Evolutionary conservation across 768 basidiomycete genomes (phyloP).

Genomic region (Russula sp.): DNA sequence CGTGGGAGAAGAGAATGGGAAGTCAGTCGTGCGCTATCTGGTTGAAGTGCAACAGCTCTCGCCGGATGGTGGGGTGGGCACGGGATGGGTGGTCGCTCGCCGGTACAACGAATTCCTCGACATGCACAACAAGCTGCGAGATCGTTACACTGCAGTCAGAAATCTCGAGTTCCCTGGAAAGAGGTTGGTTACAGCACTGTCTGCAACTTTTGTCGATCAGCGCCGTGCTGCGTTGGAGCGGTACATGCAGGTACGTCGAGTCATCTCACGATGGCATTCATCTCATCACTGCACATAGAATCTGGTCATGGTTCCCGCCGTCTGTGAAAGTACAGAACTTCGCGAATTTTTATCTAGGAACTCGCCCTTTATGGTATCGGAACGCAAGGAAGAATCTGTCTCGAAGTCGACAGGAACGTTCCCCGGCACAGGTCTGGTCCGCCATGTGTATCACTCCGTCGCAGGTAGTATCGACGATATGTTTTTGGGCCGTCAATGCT

Average conservation of each 20-base stretch:
- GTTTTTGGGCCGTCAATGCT: conserved; percentile 96
- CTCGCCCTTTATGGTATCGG: conserved; percentile 72
- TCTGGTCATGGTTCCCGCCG: conserved; percentile 66
- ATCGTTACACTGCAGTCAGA: conserved; percentile 63
- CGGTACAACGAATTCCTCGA: conserved; percentile 94
- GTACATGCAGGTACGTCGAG: conserved; percentile 74
- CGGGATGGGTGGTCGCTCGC: conserved; percentile 91
- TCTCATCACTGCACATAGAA: conserved; percentile 45
- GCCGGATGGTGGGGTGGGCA: conserved; percentile 71
- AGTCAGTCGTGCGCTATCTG: conserved; percentile 87
- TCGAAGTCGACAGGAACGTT: conserved; percentile 49
- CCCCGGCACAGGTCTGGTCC: conserved; percentile 74
- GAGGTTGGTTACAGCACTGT: conserved; percentile 82
- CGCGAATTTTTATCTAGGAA: conserved; percentile 84
- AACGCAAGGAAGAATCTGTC: conserved; percentile 34
- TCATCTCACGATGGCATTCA: background rate
- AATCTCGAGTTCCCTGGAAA: conserved; percentile 90
- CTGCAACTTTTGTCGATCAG: conserved; percentile 83
- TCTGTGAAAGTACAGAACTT: conserved; percentile 80
- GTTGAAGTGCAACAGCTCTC: conserved; percentile 88
- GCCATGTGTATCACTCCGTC: conserved; percentile 86
- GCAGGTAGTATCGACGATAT: conserved; percentile 96
- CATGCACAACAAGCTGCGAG: conserved; percentile 83
- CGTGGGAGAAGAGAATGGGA: conserved; percentile 79
- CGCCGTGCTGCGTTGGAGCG: conserved; percentile 77